Percentiles rank a stretch among this genome's conserved stretches.
Conservation (phyloP, 2,329 filamentous ascomycete genomes). For the Calonectria pseudoturangicola region DNA sequence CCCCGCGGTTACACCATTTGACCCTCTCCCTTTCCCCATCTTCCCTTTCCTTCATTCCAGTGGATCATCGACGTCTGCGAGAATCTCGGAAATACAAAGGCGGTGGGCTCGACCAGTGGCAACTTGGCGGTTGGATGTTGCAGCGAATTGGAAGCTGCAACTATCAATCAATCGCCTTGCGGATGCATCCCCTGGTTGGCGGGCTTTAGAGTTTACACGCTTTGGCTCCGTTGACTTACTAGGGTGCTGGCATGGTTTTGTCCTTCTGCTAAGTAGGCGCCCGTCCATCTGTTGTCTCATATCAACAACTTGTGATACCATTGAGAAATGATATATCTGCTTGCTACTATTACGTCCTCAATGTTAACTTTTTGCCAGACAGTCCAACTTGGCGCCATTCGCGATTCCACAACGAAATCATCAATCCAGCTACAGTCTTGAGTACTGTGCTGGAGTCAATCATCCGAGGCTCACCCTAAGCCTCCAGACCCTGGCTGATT, state of each 20-base stretch:
- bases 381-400: not conserved
- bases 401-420: not conserved
- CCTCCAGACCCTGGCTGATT: not conserved
- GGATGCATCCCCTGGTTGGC: not conserved
- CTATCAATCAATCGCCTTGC: not conserved
- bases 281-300: not conserved
- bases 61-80: not conserved
- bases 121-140: not conserved
- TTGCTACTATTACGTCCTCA: not conserved
- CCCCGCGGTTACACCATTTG: not conserved
- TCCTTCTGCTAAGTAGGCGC: not conserved
- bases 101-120: not conserved
- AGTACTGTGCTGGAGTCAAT: not conserved
- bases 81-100: not conserved
- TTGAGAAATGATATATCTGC: too few relatives aligned
- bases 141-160: conserved; percentile 3
- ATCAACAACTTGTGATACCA: not conserved
- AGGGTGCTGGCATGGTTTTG: not conserved
- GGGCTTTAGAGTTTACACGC: conserved; percentile 15
- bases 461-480: not conserved
- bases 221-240: not conserved
- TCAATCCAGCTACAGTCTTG: not conserved
- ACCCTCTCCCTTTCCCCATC: not conserved
- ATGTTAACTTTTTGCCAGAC: conserved; percentile 16
- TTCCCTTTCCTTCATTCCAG: not conserved